Base-by-base conservation (phyloP, 495 filamentous ascomycete species). In the Xanthoparmelia taractica region DNA sequence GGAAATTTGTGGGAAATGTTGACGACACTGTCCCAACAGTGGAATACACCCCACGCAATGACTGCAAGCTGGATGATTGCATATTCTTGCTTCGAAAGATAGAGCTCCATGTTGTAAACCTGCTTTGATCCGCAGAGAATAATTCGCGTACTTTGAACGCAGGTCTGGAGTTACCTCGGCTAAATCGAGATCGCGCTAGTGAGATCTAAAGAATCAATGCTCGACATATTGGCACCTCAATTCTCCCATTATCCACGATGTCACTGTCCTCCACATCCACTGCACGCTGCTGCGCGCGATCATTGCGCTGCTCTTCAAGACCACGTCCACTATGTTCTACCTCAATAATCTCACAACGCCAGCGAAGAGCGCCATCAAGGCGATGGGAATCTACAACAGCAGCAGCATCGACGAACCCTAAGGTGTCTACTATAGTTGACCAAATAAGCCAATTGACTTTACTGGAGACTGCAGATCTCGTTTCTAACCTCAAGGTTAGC, bases 391-490 rank as follows among this genome's bases (percentile, higher is more conserved):
- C 90, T 58, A 89, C 87, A 59, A 80, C 83, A 60, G 81, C 82
- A 61, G 72, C 82, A 61, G 63, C 74, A 62, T 66, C 75, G 55
- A 70, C 68, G 31, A 92, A 87, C 75, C 90, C 94, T 34, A 97
- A 97, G 82, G 94, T 99, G 69, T 68, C 84, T 58, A 82, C 82
- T 58, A 97, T 99, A 69, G 94, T 99, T 63, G 94, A 97, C 76
- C 92, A 97, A 75, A 97, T 99, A 72, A 92, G 92, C 76, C 85
- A 91, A 85, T 88, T 99, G 82, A 99, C 92, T 25, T 80, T 99
- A 62, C 77, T 99, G 70, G 95, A 99, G 82, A 99, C 95, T 10
- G 92, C 95, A 47, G 93, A 97, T 73, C 79, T 99, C 25, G 94
- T 99, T 36, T 82, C 92, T 45, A 89, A 84, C 72, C 78, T 99